Conservation (phyloP, 164 flowering plant species). For the Umbilicus rupestris region DNA sequence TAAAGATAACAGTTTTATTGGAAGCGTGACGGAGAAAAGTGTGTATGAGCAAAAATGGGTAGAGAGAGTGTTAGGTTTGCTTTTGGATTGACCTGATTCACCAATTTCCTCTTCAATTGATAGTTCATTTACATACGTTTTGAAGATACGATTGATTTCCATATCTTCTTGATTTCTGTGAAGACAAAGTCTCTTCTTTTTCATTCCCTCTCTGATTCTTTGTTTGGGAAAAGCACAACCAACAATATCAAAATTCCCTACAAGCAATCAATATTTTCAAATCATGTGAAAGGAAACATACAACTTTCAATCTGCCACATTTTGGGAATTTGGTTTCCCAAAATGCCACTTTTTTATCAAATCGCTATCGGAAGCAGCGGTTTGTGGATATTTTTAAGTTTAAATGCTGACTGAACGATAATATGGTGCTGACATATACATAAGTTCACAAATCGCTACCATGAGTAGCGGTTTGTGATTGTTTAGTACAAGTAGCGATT, state of each 20-base stretch:
- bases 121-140: background rate
- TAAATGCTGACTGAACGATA: no score
- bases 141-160: background rate
- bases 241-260: constrained; percentile 1
- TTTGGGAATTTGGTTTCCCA: no score
- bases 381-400: no score
- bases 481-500: no score
- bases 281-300: background rate
- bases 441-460: no score
- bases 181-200: constrained; percentile 5
- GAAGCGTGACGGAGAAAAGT: no score
- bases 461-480: no score
- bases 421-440: no score
- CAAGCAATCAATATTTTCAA: background rate
- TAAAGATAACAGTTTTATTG: no score
- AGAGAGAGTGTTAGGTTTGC: background rate
- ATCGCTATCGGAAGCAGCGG: no score
- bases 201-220: background rate
- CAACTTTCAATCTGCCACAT: no score
- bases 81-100: background rate
- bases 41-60: background rate
- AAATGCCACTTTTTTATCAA: no score
- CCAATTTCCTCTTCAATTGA: background rate
- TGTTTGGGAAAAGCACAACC: constrained; percentile 4
- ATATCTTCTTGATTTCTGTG: constrained; percentile 4